phyloP scores from a whole-genome alignment of 805 yeast species.

The Jamesozyma rosinii region DNA sequence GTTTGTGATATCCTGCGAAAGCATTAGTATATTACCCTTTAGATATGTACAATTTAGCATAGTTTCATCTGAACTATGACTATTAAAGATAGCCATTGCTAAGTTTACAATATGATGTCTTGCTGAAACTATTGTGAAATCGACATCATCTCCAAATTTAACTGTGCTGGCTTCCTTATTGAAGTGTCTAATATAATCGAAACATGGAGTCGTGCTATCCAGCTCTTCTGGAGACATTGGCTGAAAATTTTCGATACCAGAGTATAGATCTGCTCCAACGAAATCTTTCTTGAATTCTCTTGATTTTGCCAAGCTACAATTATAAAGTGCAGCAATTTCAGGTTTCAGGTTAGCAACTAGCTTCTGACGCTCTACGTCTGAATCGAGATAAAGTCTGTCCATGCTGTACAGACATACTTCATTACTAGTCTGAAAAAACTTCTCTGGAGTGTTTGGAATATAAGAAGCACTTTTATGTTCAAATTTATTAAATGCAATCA shows the following conservation, averaged over 20 bases:
- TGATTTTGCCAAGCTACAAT: not conserved
- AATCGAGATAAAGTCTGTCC: conserved; percentile 2
- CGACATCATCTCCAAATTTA: conserved; percentile 4
- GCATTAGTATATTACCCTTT: conserved; percentile 13
- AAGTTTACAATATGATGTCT: conserved; percentile 27
- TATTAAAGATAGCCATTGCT: conserved; percentile 18
- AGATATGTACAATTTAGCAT: conserved; percentile 10
- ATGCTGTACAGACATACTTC: conserved; percentile 16
- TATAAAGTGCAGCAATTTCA: conserved; percentile 5
- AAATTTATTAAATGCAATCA: conserved; percentile 1
- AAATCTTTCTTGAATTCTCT: conserved; percentile 10
- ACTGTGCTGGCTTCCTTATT: not conserved
- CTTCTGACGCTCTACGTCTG: not conserved
- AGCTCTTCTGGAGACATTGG: conserved; percentile 16
- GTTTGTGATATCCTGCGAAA: conserved; percentile 12
- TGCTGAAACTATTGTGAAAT: conserved; percentile 20
- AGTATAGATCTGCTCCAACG: conserved; percentile 18
- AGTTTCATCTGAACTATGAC: conserved; percentile 6
- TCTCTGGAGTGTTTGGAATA: conserved; percentile 7
- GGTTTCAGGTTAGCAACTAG: conserved; percentile 9
- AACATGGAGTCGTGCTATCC: conserved; percentile 18
- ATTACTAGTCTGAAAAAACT: conserved; percentile 11
- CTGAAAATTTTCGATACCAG: conserved; percentile 13
- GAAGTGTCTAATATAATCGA: conserved; percentile 13
- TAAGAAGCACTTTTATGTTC: not conserved